Evolutionary conservation across 176 grass and related monocot genomes (phyloP).

Genomic region (Phragmites australis): DNA sequence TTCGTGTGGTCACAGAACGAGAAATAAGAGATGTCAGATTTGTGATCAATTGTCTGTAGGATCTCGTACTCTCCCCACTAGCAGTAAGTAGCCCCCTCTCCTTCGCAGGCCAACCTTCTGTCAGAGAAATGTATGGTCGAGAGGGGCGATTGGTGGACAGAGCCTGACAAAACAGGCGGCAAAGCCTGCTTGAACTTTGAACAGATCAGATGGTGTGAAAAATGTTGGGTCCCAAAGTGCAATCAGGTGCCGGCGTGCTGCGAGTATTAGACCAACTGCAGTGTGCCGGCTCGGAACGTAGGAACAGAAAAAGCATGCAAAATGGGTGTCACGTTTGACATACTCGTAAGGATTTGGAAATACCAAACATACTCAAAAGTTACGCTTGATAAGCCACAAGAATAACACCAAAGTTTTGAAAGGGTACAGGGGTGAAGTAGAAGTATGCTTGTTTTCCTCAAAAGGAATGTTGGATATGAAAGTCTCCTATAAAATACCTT

Average conservation of each 20-base stretch:
- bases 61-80: not conserved
- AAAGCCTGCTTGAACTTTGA: slow-evolving; percentile 33
- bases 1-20: not conserved
- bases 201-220: not conserved
- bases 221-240: not conserved
- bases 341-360: too few species aligned
- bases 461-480: too few species aligned
- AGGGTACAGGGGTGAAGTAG: too few species aligned
- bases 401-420: too few species aligned
- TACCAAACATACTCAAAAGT: too few species aligned
- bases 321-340: too few species aligned
- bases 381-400: too few species aligned
- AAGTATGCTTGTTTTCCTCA: too few species aligned
- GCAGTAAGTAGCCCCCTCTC: not conserved
- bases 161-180: slow-evolving; percentile 39
- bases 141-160: slow-evolving; percentile 9
- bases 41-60: not conserved
- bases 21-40: not conserved
- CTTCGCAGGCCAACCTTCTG: not conserved
- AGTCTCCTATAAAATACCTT: too few species aligned
- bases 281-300: too few species aligned
- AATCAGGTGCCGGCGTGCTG: not conserved
- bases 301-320: too few species aligned
- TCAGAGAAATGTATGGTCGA: slow-evolving; percentile 4
- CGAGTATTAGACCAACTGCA: not conserved